These are phyloP conservation scores for Alnus rubra DNA, from an alignment of 306 rosid genomes.

Conservation along the genomic window DNA sequence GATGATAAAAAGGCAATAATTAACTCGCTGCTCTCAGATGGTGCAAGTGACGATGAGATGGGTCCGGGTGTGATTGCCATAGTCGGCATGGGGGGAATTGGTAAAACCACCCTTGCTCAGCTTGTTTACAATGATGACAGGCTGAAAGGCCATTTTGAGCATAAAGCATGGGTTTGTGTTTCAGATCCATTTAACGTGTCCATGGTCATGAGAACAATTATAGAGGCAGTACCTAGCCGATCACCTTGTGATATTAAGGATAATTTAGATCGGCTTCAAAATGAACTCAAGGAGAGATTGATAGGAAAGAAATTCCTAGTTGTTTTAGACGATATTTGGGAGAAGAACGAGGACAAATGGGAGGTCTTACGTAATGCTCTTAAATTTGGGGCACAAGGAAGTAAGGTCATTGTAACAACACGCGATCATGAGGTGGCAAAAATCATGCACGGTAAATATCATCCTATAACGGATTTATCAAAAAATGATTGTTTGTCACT, in stretches of 20 bases:
- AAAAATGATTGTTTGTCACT: conserved; percentile 13
- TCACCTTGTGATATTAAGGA: not conserved
- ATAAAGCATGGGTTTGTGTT: too few relatives aligned
- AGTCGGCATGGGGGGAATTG: too few relatives aligned
- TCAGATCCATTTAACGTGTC: not conserved
- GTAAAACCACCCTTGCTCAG: too few relatives aligned
- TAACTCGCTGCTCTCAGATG: too few relatives aligned
- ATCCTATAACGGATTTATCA: not conserved
- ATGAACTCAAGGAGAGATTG: not conserved
- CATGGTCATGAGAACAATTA: conserved; percentile 2
- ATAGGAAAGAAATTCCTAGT: not conserved
- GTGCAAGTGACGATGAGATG: too few relatives aligned
- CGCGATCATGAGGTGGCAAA: not conserved
- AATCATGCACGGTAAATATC: not conserved
- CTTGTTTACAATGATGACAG: too few relatives aligned
- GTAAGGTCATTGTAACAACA: conserved; percentile 17
- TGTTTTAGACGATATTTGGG: conserved; percentile 24
- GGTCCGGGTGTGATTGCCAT: too few relatives aligned
- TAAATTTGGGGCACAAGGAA: conserved; percentile 9
- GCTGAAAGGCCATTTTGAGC: too few relatives aligned
- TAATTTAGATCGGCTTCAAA: not conserved
- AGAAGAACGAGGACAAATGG: conserved; percentile 6
- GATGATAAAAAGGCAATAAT: too few relatives aligned
- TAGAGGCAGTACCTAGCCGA: not conserved
- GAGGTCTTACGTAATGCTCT: conserved; percentile 4